Evolutionary conservation across 495 filamentous ascomycete species (phyloP).

Genomic region (Articulospora tetracladia): DNA sequence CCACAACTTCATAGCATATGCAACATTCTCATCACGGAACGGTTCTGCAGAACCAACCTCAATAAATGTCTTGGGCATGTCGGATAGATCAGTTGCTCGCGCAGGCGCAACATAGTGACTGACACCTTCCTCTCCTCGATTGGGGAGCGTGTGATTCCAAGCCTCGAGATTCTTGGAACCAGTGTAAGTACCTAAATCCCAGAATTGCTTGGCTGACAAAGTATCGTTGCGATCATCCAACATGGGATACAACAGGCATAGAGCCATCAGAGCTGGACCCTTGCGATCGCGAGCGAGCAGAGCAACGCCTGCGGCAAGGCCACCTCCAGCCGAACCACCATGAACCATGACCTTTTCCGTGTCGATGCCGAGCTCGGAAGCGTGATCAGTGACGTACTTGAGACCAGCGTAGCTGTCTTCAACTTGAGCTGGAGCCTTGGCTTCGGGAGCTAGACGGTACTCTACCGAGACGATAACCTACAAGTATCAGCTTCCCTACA

Average conservation of each 20-base stretch:
- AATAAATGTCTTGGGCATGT: constrained; percentile 12
- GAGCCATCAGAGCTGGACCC: constrained; percentile 24
- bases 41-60: constrained; percentile 14
- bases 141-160: constrained; percentile 4
- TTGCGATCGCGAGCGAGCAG: constrained; percentile 30
- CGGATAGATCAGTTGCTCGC: constrained; percentile 9
- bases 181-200: constrained; percentile 4
- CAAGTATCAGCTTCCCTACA: not conserved
- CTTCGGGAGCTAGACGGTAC: constrained; percentile 54
- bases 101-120: constrained; percentile 11
- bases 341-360: constrained; percentile 30
- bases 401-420: constrained; percentile 38
- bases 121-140: not conserved
- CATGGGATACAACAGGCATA: constrained; percentile 32
- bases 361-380: constrained; percentile 29
- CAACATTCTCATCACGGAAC: constrained; percentile 15
- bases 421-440: constrained; percentile 44
- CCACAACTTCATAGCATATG: constrained; percentile 14
- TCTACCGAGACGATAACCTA: constrained; percentile 40
- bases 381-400: constrained; percentile 21
- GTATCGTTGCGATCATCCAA: constrained; percentile 33
- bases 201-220: constrained; percentile 20
- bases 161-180: not conserved
- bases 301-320: constrained; percentile 30
- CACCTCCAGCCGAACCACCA: constrained; percentile 35